Conservation (phyloP, 441 rosid genomes). For the Adansonia rubrostipa region DNA sequence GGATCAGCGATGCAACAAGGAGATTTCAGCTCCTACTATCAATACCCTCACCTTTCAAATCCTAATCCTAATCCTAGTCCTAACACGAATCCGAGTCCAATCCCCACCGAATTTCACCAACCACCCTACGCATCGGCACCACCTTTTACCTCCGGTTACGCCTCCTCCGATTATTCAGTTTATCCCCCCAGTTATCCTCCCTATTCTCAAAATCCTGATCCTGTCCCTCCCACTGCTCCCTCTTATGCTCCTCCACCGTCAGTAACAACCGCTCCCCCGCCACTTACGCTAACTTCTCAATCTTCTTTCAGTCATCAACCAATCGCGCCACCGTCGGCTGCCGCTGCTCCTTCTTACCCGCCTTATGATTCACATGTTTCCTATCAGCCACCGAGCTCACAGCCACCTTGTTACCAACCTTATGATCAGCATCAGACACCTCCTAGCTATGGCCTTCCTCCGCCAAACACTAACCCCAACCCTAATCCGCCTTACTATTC, state of each 20-base stretch:
- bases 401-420: constrained; percentile 51
- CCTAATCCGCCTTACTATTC: constrained; percentile 48
- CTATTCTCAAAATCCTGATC: constrained; percentile 60
- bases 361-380: constrained; percentile 66
- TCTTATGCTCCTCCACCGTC: constrained; percentile 48
- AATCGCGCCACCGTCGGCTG: constrained; percentile 28
- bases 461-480: constrained; percentile 40
- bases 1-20: constrained; percentile 72
- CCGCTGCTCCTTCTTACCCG: constrained; percentile 50
- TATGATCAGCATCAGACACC: constrained; percentile 65
- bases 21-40: constrained; percentile 68
- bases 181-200: constrained; percentile 56
- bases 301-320: constrained; percentile 41
- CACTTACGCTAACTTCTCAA: constrained; percentile 40
- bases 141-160: constrained; percentile 59
- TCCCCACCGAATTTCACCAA: constrained; percentile 53
- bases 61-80: constrained; percentile 33
- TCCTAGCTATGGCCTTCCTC: constrained; percentile 47
- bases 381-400: constrained; percentile 58
- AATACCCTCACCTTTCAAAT: constrained; percentile 49
- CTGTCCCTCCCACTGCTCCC: constrained; percentile 69
- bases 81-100: constrained; percentile 24
- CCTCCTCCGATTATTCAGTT: constrained; percentile 55
- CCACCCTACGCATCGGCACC: constrained; percentile 84
- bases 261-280: constrained; percentile 36